A percentile compares a stretch with the other conserved stretches of the same genome.
These are phyloP conservation scores for Syzygium oleosum DNA, from an alignment of 345 rosid species.

Conservation along the genomic window DNA sequence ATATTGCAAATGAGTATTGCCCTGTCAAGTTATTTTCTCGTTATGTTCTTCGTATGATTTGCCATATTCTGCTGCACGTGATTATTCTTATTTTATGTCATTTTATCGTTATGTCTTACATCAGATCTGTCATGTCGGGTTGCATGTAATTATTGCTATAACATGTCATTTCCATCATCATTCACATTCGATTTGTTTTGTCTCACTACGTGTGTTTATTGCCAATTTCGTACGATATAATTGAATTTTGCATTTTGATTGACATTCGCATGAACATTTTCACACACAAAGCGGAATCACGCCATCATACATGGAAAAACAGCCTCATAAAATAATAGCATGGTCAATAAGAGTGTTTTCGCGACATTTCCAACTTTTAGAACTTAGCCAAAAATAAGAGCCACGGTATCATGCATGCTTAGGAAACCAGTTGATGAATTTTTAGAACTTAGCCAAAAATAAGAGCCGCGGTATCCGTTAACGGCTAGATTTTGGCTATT, in stretches of 20 bases:
- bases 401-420: no score
- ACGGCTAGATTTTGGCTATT: neutral
- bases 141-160: neutral
- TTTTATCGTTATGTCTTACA: neutral
- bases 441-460: neutral
- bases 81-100: neutral
- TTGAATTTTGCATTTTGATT: neutral
- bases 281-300: neutral
- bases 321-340: neutral
- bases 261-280: neutral
- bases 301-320: neutral
- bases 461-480: neutral
- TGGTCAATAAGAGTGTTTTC: neutral
- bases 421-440: no score
- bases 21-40: neutral
- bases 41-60: neutral
- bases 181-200: neutral
- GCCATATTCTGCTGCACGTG: neutral
- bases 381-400: no score
- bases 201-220: neutral
- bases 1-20: neutral
- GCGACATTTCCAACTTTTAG: neutral
- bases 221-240: neutral
- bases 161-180: neutral
- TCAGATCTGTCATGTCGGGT: rapidly evolving